These are phyloP conservation scores for Circinella umbellata DNA, from an alignment of 371 early-diverging fungal genomes.

Conservation along the genomic window DNA sequence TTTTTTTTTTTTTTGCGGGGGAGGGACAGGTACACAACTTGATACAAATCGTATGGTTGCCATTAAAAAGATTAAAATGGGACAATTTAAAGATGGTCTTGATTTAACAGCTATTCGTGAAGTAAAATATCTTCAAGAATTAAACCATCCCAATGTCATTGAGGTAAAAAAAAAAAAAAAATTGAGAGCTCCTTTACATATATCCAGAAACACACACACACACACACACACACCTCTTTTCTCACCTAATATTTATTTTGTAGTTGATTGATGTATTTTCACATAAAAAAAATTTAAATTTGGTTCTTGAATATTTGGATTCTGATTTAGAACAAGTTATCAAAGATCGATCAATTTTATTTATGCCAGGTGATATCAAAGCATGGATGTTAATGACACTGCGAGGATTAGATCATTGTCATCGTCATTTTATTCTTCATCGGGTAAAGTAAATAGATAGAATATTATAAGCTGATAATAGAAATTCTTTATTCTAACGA, in stretches of 20 bases:
- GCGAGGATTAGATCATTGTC: constrained; percentile 93
- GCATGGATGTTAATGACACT: constrained; percentile 99
- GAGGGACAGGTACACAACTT: constrained; percentile 43
- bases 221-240: background rate
- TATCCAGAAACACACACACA: no score
- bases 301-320: constrained; percentile 96
- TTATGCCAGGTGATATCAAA: constrained; percentile 98
- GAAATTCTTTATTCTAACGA: no score
- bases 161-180: constrained; percentile 59
- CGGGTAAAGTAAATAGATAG: no score
- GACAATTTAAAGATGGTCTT: constrained; percentile 85
- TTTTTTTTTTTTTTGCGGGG: no score
- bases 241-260: background rate
- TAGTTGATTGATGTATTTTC: constrained; percentile 95
- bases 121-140: constrained; percentile 94
- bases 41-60: constrained; percentile 79
- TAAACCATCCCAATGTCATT: constrained; percentile 91
- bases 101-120: constrained; percentile 98
- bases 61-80: constrained; percentile 95
- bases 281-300: constrained; percentile 90
- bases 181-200: no score
- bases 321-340: constrained; percentile 98
- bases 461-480: no score
- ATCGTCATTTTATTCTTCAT: constrained; percentile 93
- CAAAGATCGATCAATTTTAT: constrained; percentile 91